Conservation (phyloP, 2,329 filamentous ascomycete species). For the Fusarium albidum region DNA sequence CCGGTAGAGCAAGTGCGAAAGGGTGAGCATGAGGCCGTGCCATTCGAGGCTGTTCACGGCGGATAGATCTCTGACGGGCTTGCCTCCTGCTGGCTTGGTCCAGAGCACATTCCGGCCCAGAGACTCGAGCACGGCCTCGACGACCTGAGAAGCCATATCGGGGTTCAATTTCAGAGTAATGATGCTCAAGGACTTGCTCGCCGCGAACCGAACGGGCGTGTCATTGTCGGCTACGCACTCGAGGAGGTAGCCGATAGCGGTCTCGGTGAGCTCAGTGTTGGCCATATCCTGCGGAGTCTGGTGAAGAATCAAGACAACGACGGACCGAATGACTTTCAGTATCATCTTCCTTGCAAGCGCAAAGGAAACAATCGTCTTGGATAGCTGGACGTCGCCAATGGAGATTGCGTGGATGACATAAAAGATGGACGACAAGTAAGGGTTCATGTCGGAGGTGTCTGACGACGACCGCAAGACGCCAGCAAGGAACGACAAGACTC, state of each 20-base stretch:
- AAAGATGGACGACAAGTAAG: constrained; percentile 73
- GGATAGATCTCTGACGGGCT: constrained; percentile 67
- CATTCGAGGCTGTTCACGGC: constrained; percentile 84
- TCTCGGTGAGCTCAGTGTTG: constrained; percentile 72
- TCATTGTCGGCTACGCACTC: constrained; percentile 84
- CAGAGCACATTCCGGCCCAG: constrained; percentile 67
- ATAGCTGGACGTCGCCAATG: constrained; percentile 56
- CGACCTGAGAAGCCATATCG: constrained; percentile 85
- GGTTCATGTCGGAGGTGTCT: constrained; percentile 77
- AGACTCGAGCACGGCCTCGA: constrained; percentile 83
- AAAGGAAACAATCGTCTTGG: constrained; percentile 69
- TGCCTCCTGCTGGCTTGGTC: constrained; percentile 50
- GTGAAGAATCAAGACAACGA: constrained; percentile 72
- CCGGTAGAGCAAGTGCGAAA: constrained; percentile 87
- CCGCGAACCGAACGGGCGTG: constrained; percentile 87
- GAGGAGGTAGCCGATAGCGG: constrained; percentile 82
- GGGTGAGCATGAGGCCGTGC: constrained; percentile 90
- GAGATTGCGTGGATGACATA: constrained; percentile 67
- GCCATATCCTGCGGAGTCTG: constrained; percentile 52
- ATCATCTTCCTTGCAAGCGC: constrained; percentile 83
- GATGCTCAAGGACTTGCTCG: constrained; percentile 91
- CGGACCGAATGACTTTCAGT: constrained; percentile 84
- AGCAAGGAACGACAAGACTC: constrained; percentile 80
- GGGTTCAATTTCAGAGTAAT: constrained; percentile 81
- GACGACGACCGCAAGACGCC: constrained; percentile 74